phyloP scores from a whole-genome alignment of 495 filamentous ascomycete species.

The Niebla homalea region DNA sequence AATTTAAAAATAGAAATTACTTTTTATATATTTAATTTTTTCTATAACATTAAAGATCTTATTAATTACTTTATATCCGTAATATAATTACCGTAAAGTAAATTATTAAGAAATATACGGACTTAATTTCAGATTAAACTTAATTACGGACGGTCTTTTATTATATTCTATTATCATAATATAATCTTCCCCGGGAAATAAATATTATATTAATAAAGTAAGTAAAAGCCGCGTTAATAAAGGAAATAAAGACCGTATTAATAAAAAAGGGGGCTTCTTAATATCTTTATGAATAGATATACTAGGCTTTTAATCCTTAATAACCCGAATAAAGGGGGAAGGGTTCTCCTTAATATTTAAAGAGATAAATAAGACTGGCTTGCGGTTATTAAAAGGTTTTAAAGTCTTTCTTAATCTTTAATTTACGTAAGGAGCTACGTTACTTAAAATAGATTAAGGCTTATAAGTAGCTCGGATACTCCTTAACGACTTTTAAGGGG shows the following conservation, averaged over 20 bases:
- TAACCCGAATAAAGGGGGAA: background rate
- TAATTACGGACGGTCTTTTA: too few relatives aligned
- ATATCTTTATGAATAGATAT: too few relatives aligned
- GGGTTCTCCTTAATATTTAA: background rate
- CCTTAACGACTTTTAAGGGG: background rate
- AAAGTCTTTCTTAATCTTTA: too few relatives aligned
- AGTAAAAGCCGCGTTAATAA: too few relatives aligned
- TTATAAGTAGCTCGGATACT: background rate
- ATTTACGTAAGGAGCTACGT: too few relatives aligned
- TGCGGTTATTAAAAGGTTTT: background rate
- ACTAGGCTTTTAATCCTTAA: background rate
- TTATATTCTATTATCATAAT: too few relatives aligned
- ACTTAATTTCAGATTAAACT: too few relatives aligned
- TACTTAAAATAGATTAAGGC: background rate
- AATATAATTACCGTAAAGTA: background rate
- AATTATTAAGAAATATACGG: background rate
- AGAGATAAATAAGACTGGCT: background rate
- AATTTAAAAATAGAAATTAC: background rate
- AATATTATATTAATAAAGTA: too few relatives aligned
- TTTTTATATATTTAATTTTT: background rate
- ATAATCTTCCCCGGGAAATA: too few relatives aligned
- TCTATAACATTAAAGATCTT: background rate
- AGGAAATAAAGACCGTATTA: too few relatives aligned
- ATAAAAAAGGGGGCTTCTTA: too few relatives aligned
- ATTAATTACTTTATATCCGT: background rate